Evolutionary conservation across 2,329 filamentous ascomycete genomes (phyloP), one percentile per base, ranked within the genome.

Genomic region (Pseudogymnoascus sp.): DNA sequence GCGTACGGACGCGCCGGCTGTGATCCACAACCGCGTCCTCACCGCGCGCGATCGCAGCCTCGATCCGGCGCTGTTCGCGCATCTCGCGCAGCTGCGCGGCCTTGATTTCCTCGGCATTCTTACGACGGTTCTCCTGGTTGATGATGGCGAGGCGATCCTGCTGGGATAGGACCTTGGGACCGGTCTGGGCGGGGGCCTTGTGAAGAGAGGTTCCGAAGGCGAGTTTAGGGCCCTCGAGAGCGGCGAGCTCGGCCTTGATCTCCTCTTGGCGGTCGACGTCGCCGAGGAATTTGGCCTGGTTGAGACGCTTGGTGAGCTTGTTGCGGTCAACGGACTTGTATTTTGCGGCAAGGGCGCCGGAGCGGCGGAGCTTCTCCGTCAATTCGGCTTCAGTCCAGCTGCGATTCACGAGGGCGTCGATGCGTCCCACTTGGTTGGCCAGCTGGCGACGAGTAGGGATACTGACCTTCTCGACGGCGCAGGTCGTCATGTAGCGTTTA

Each of bases 41-140:
- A 60, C 85, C 85, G 37, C 84, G 80, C 62, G 82, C 82, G 48
- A 84, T 73, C 39, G 82, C 83, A 61, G 78, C 79, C 65, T 84
- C 83, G 45, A 78, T 79, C 71, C 81, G 81, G 64, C 82, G 82
- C 67, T 77, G 77, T 65, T 79, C 80, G 57, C 82, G 81, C 66
- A 85, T 82, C 74, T 99, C 94, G 66, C 87, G 86, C 60, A 96
- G 79, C 70, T 96, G 89, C 0, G 92, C 92, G 72, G 89, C 89
- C 62, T 92, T 89, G n/a, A 97, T 88, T 55, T 89, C 86, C 70
- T 96, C 89, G n/a, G 83, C 82, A 69, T 96, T 96, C 66, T 86
- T 81, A 61, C 86, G 84, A 63, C 92, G 86, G 73, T 96, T 96
- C 69, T 88, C 84, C 26, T 83, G 79, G 73, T 99, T 99, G 65